phyloP scores from a whole-genome alignment of 2,329 filamentous ascomycete species.

The Grosmannia clavigera region DNA sequence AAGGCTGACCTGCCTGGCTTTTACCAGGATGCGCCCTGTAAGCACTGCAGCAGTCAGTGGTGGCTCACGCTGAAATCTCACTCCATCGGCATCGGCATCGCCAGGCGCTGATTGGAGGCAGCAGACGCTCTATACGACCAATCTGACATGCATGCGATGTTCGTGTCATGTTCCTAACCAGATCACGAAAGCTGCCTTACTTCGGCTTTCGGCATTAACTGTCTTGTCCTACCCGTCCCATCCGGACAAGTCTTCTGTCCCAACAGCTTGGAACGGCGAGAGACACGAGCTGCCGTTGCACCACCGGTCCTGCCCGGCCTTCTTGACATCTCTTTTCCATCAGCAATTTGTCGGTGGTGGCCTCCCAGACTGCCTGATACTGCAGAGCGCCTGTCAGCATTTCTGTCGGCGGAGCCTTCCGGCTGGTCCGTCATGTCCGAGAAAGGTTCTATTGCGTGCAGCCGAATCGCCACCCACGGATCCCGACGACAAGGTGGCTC shows the following conservation, averaged over 20 bases:
- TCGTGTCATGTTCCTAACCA: background rate
- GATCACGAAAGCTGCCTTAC: background rate
- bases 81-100: background rate
- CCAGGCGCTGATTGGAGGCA: background rate
- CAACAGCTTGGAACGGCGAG: background rate
- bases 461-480: background rate
- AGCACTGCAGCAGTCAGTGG: background rate
- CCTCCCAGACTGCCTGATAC: background rate
- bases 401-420: background rate
- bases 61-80: background rate
- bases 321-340: background rate
- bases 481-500: background rate
- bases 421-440: background rate
- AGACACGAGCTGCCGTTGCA: background rate
- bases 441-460: background rate
- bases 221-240: background rate
- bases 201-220: too few species aligned
- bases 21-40: background rate
- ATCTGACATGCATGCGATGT: background rate
- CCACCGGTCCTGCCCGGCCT: background rate
- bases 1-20: background rate
- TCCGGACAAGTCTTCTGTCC: background rate
- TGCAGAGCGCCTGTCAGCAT: background rate
- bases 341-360: background rate
- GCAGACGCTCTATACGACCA: background rate